Percentiles rank a stretch among this genome's conserved stretches.
Conservation (phyloP, 208 protist species). For the Wallacemonas sp. region DNA sequence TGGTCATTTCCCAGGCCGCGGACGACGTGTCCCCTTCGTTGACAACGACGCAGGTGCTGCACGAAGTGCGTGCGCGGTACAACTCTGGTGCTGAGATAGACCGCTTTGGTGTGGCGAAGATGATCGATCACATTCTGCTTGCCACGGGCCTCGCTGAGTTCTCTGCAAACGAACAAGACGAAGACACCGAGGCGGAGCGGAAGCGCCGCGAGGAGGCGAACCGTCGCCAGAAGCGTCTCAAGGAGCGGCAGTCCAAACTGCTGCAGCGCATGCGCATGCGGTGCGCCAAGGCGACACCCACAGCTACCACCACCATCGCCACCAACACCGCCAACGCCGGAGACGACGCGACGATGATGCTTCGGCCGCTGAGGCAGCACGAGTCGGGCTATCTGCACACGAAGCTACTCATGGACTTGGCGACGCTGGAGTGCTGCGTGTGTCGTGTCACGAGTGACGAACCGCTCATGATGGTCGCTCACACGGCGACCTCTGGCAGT, state of each 20-base stretch:
- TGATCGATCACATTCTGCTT: slow-evolving; percentile 57
- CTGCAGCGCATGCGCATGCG: slow-evolving; percentile 59
- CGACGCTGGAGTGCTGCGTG: slow-evolving; percentile 68
- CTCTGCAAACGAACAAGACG: not conserved
- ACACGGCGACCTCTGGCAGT: slow-evolving; percentile 49
- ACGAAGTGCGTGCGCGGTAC: slow-evolving; percentile 41
- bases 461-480: slow-evolving; percentile 59
- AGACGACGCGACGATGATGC: not conserved
- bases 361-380: not conserved
- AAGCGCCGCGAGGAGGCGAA: slow-evolving; percentile 25
- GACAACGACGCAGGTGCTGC: slow-evolving; percentile 41
- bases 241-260: slow-evolving; percentile 69
- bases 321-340: no score
- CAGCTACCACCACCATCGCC: not conserved
- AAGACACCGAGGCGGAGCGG: slow-evolving; percentile 22
- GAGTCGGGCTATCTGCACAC: slow-evolving; percentile 29
- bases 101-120: slow-evolving; percentile 46
- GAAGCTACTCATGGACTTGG: slow-evolving; percentile 49
- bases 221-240: slow-evolving; percentile 48
- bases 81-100: slow-evolving; percentile 26
- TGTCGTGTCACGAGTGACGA: slow-evolving; percentile 43
- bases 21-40: not conserved
- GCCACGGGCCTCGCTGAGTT: slow-evolving; percentile 36
- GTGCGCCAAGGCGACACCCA: slow-evolving; percentile 27
- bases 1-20: not conserved